Evolutionary conservation across 306 rosid species (phyloP).

Genomic region (Medicago arabica): DNA sequence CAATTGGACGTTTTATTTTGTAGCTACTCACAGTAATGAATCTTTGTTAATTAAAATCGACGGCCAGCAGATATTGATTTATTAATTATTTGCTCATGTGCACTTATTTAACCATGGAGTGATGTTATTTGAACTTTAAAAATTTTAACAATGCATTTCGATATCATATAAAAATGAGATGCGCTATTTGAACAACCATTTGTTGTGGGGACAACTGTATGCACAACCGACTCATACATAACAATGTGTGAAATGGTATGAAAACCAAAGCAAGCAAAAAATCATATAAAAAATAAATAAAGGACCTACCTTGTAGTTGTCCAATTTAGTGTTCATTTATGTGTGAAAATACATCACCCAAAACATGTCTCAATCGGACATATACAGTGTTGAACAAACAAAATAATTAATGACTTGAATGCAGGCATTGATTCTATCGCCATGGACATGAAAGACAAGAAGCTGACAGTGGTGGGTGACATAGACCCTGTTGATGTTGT

Average conservation of each 20-base stretch:
- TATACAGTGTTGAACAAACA: not conserved
- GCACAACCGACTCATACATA: too few species aligned
- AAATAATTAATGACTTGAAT: conserved; percentile 11
- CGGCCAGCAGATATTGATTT: conserved; percentile 19
- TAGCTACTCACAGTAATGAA: too few species aligned
- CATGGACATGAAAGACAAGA: conserved; percentile 89
- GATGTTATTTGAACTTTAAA: not conserved
- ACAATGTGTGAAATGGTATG: too few species aligned
- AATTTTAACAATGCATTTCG: not conserved
- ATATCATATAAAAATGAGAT: not conserved
- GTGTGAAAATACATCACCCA: not conserved
- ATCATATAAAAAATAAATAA: too few species aligned
- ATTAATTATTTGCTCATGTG: not conserved
- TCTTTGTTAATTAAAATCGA: not conserved
- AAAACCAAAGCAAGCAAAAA: too few species aligned
- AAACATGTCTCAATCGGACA: not conserved
- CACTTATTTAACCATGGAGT: not conserved
- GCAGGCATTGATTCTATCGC: conserved; percentile 83
- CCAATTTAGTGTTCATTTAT: too few species aligned
- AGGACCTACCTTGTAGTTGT: too few species aligned
- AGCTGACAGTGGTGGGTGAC: conserved; percentile 69
- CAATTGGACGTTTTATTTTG: not conserved
- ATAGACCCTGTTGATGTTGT: conserved; percentile 70
- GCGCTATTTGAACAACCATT: too few species aligned
- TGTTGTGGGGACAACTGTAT: too few species aligned